Conservation (phyloP, 2,329 filamentous ascomycete species). For the Atkinsonella hypoxylon region DNA sequence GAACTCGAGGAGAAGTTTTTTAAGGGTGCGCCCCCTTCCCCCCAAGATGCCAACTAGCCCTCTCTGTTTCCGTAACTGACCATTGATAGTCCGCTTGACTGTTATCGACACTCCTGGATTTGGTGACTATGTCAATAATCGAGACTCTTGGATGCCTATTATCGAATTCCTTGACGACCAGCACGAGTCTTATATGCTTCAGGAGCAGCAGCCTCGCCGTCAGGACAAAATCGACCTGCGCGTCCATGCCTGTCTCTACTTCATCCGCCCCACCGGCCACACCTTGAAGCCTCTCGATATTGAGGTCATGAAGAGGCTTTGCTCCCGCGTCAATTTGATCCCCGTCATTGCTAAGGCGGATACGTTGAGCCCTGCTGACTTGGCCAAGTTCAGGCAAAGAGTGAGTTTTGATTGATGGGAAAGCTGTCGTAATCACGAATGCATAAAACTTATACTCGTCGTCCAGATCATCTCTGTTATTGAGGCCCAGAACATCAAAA, state of each 20-base stretch:
- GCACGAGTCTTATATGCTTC: constrained; percentile 99
- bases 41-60: constrained; percentile 3
- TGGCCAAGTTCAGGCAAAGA: constrained; percentile 89
- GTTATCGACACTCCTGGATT: constrained; percentile 99
- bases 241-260: constrained; percentile 97
- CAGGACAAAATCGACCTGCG: constrained; percentile 98
- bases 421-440: neutral
- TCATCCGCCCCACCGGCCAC: constrained; percentile 96
- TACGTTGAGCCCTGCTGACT: constrained; percentile 83
- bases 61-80: neutral
- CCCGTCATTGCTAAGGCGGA: constrained; percentile 98
- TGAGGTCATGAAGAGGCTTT: constrained; percentile 99
- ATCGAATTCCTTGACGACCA: constrained; percentile 99
- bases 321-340: constrained; percentile 95
- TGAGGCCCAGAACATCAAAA: constrained; percentile 98
- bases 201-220: constrained; percentile 97
- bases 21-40: constrained; percentile 59
- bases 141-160: constrained; percentile 99
- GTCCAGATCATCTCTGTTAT: constrained; percentile 81
- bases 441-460: constrained; percentile 6
- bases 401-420: constrained; percentile 38
- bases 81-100: constrained; percentile 73
- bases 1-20: constrained; percentile 99
- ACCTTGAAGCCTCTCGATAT: constrained; percentile 98
- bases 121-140: constrained; percentile 99